Evolutionary conservation across 2,329 filamentous ascomycete genomes (phyloP), one percentile per base, ranked within the genome.

Genomic region (Cryphonectria japonica): DNA sequence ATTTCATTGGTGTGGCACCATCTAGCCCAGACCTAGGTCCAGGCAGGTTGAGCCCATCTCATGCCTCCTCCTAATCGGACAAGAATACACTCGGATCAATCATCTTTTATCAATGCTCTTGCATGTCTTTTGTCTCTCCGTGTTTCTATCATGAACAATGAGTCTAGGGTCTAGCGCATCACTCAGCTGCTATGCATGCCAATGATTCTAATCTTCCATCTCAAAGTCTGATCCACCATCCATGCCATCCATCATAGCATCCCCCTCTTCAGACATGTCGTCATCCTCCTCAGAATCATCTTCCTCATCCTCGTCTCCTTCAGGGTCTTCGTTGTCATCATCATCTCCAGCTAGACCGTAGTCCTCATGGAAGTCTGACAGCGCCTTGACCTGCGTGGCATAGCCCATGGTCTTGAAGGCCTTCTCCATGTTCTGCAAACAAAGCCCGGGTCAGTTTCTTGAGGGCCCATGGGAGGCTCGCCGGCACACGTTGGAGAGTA

Each of bases 341-440:
- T 86, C 87, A 2, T 84, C 85, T 2, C 85, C 86, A 79, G 92
- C 87, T 63, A 98, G 82, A 0, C 95, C 95, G 78, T 98, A 98
- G 77, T 94, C 93, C 74, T 98, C 93, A 79, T 97, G 90, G 80
- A 97, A 98, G 76, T 92, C 87, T 59, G 90, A 89, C 66, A 98
- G 85, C 39, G 91, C 85, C 78, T 91, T 91, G 54, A 93, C 86
- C 78, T 93, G 87, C 0, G 92, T 91, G 79, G 91, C 91, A 84
- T 97, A 99, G 0, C 94, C 94, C 70, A 89, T 90, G 1, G 83
- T 84, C 75, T 89, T 86, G 76, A 98, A 93, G 1, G 92, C 90
- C 75, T 90, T 90, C 76, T 92, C 88, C 75, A 97, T 89, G 72
- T 87, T 87, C 94, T 97, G 76, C 11, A 32, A 8, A n/a, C 3